These are phyloP conservation scores for Vigna angularis DNA, from an alignment of 306 rosid genomes.

Conservation along the genomic window DNA sequence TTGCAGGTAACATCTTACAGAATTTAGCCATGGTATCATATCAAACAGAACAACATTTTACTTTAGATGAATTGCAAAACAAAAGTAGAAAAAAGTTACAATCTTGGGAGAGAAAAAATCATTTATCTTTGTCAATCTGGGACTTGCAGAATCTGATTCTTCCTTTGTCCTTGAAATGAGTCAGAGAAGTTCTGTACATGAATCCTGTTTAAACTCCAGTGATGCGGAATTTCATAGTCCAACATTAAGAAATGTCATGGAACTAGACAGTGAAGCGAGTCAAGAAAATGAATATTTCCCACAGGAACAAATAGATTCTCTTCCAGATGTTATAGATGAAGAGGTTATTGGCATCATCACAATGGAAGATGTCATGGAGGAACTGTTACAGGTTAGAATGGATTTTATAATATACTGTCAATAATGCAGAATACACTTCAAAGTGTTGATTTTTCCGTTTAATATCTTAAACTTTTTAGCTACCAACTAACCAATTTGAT, in stretches of 20 bases:
- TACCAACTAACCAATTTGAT: background rate
- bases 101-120: background rate
- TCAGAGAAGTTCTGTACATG: slow-evolving; percentile 33
- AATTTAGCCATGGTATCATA: slow-evolving; percentile 15
- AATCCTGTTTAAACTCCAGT: slow-evolving; percentile 39
- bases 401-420: background rate
- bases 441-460: background rate
- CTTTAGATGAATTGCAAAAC: slow-evolving; percentile 6
- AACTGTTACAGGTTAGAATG: slow-evolving; percentile 73
- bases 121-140: slow-evolving; percentile 4
- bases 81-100: background rate
- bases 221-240: slow-evolving; percentile 46
- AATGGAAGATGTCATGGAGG: slow-evolving; percentile 90
- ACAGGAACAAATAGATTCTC: slow-evolving; percentile 47
- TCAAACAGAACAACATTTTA: background rate
- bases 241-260: slow-evolving; percentile 42
- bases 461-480: background rate
- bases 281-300: slow-evolving; percentile 39
- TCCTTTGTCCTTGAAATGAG: slow-evolving; percentile 40
- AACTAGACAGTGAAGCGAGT: slow-evolving; percentile 28
- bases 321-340: slow-evolving; percentile 52
- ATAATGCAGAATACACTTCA: background rate
- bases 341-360: slow-evolving; percentile 81
- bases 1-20: slow-evolving; percentile 45
- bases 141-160: slow-evolving; percentile 44